Evolutionary conservation across 805 yeast genomes (phyloP).

Genomic region (Suhomyces vadensis): DNA sequence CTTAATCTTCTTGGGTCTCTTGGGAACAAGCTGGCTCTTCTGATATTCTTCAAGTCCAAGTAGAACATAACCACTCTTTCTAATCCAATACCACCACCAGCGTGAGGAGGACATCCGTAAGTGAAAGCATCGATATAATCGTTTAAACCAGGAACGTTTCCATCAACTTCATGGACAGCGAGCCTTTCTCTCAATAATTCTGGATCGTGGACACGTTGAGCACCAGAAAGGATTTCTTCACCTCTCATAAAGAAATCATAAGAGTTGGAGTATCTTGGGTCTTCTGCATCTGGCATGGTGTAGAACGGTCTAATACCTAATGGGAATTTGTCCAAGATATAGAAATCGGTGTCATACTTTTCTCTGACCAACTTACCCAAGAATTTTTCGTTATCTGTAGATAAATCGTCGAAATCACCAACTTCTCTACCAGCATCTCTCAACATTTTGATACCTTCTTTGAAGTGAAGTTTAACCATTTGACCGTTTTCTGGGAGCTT

Average conservation of each 20-base stretch:
- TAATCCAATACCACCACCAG: conserved; percentile 99
- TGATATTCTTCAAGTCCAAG: conserved; percentile 93
- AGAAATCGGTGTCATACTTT: conserved; percentile 95
- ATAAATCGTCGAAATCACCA: conserved; percentile 85
- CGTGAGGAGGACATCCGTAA: conserved; percentile 98
- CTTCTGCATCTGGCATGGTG: conserved; percentile 97
- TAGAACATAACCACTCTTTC: conserved; percentile 99
- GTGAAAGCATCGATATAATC: conserved; percentile 92
- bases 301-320: conserved; percentile 95
- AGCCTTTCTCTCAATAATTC: conserved; percentile 79
- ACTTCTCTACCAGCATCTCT: conserved; percentile 84
- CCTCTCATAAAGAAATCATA: conserved; percentile 99
- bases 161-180: conserved; percentile 79
- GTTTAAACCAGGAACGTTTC: conserved; percentile 74
- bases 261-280: conserved; percentile 92
- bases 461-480: conserved; percentile 86
- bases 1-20: conserved; percentile 94
- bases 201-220: conserved; percentile 97
- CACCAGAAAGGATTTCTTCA: conserved; percentile 98
- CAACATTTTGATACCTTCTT: conserved; percentile 86
- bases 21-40: conserved; percentile 99
- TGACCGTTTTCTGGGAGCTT: conserved; percentile 90
- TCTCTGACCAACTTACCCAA: conserved; percentile 91
- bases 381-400: conserved; percentile 92
- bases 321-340: conserved; percentile 98